Percentiles rank a stretch among this genome's conserved stretches.
Evolutionary conservation across 495 filamentous ascomycete genomes (phyloP).

Genomic region (Aspergillus haitiensis): DNA sequence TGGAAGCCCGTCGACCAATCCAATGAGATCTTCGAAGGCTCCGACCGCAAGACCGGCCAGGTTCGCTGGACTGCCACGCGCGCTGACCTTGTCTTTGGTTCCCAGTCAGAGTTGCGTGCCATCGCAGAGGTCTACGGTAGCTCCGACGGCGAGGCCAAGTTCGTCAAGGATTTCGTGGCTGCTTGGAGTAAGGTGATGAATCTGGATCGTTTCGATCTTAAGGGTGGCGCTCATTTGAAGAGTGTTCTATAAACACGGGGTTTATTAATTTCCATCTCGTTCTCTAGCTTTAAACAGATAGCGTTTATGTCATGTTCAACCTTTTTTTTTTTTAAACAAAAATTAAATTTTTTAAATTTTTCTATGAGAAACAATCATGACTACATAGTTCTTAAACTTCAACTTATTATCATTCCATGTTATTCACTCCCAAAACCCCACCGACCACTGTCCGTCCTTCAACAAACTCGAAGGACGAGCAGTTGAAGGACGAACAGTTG

Average conservation of each 20-base stretch:
- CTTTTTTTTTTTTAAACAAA: not conserved
- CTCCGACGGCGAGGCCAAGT: constrained; percentile 55
- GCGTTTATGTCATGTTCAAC: too few relatives aligned
- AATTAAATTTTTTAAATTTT: too few relatives aligned
- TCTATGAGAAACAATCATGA: too few relatives aligned
- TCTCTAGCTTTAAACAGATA: too few relatives aligned
- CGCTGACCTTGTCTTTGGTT: constrained; percentile 68
- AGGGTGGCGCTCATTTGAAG: not conserved
- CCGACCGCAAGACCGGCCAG: constrained; percentile 63
- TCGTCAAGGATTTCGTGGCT: constrained; percentile 67
- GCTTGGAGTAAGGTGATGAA: constrained; percentile 74
- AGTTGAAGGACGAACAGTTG: too few relatives aligned
- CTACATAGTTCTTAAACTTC: too few relatives aligned
- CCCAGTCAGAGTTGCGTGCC: constrained; percentile 69
- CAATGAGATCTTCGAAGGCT: constrained; percentile 59
- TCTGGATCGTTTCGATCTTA: constrained; percentile 64
- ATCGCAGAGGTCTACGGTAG: constrained; percentile 65
- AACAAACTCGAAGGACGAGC: too few relatives aligned
- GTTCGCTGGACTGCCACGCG: constrained; percentile 69
- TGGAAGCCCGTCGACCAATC: constrained; percentile 56
- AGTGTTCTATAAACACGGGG: too few relatives aligned
- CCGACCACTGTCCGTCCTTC: too few relatives aligned
- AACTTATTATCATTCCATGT: too few relatives aligned
- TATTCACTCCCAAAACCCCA: too few relatives aligned
- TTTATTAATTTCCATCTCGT: too few relatives aligned